Base-by-base conservation (phyloP, 805 yeast species). In the Yarrowia divulgata region DNA sequence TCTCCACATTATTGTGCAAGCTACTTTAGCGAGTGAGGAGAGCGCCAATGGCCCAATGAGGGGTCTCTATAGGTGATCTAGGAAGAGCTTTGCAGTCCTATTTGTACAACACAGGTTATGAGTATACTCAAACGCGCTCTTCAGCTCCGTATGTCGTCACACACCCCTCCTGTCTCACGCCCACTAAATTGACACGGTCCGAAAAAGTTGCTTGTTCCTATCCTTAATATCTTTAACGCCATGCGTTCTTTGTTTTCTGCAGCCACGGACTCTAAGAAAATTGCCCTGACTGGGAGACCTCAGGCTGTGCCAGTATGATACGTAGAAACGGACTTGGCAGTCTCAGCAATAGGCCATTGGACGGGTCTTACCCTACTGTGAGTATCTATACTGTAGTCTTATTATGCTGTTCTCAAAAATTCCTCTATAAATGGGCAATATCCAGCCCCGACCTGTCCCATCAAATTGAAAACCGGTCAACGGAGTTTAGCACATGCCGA, bases 201-300 rank as follows among this genome's bases (percentile, higher is more conserved):
- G 29, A 23, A 23, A n/a, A 18, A 45, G 29, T 45, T 45, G 32
- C 49, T 45, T 45, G 49, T 45, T 45, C 46, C 46, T 12, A 43
- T 42, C 18, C 45, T 43, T n/a, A 43, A 43, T 23, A 14, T 45
- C 49, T 32, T 19, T 9, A 45, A 19, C 3, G 37, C 49, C 29
- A 19, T 19, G 10, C 49, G 10, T 29, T 45, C 63, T 29, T 57
- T 57, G 63, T 57, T 12, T 8, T 2, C 48, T 57, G 63, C 63
- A 55, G 23, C 63, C 46, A 40, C 63, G 63, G 63, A 19, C 48
- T n/a, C 34, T 54, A 39, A 54, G 46, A 43, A 45, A 45, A n/a
- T n/a, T n/a, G n/a, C n/a, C n/a, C n/a, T n/a, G n/a, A n/a, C n/a
- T n/a, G n/a, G n/a, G n/a, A n/a, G n/a, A n/a, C n/a, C n/a, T n/a